Base-by-base conservation (phyloP, 2,329 filamentous ascomycete genomes). In the Exophiala aquamarina region DNA sequence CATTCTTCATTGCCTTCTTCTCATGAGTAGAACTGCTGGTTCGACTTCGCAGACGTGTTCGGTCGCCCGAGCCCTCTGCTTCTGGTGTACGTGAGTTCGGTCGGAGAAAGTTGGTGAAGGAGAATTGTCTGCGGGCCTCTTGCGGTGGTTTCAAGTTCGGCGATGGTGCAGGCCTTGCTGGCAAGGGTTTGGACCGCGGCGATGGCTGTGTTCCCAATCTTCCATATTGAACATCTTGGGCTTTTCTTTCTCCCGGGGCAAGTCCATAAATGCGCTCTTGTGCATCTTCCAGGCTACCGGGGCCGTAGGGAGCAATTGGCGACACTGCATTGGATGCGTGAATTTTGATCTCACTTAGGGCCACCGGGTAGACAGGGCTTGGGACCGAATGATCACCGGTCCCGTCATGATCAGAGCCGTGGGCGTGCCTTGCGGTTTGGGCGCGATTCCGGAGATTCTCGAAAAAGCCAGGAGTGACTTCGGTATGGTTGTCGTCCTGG, bases 21-120 rank as follows among this genome's bases (percentile, higher is more conserved):
- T 54, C 41, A 49, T 53, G 46, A 34, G 49, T 59, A 31, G 44
- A 43, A 58, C 28, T 59, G 44, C 21, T 63, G 51, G 33, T 51
- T 49, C 19, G 61, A 44, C 49, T 62, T 31, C 59, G 49, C 9
- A 59, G 38, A 15, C 26, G 39, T 36, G 40, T 32, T 41, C 59
- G 50, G 26, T 57, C 51, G 10, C 45, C 18, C 6, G 51, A 46
- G 4, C 44, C 48, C 20, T 50, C 41, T 11, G 44, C 51, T 36
- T 58, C 52, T 13, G 54, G 55, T 15, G 55, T 57, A 48, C 65
- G 63, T 51, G 62, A 58, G 39, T 60, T 56, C 59, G 83, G 78
- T 50, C 73, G 72, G 67, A 96, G 93, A 42, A 95, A 82, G 56
- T 87, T 89, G 56, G 91, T 86, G 74, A 97, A 97, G 14, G 88